Evolutionary conservation across 2,329 filamentous ascomycete genomes (phyloP), one percentile per base, ranked within the genome.

Genomic region (Monosporascus sp.): DNA sequence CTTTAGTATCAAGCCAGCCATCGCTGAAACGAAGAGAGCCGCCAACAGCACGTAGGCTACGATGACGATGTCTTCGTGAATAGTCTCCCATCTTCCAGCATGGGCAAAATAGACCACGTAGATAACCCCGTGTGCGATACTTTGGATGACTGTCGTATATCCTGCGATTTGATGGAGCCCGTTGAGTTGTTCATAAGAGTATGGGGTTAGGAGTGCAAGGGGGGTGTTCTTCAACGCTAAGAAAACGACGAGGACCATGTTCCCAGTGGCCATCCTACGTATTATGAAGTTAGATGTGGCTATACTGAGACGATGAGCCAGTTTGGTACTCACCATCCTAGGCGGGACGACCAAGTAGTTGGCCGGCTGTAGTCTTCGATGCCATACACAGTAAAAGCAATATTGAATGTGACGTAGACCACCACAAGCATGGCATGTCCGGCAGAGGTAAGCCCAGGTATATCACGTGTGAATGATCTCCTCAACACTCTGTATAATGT

Each of bases 151-250:
- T 1, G 72, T 71, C 1, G 70, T 67, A 43, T 77, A 78, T 3
- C 76, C 76, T 3, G 70, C 70, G 3, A 73, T 60, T 41, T 73
- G 71, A 55, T 81, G 78, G 5, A 80, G 65, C 2, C 70, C 61
- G 45, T 79, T 78, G 8, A 80, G 67, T 25, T 72, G 66, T 48
- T 75, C 75, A 53, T 80, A 75, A 3, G 75, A 74, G 47, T 71
- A 72, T 6, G 69, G 65, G 2, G 71, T 71, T 14, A 77, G 54
- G 43, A 71, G 64, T 3, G 70, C 70, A 6, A 80, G 59, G 0
- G 76, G 76, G 0, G 75, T 79, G 52, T 79, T 79, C 52, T 75
- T 77, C 55, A 79, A 60, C 1, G 71, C 72, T 11, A 81, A 65
- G 25, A 78, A 76, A 3, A 78, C 72, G 20, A 75, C 69, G 5